A percentile compares a stretch with the other conserved stretches of the same genome.
These are phyloP conservation scores for Microdochium nivale DNA, from an alignment of 2,329 filamentous ascomycete species.

Conservation along the genomic window DNA sequence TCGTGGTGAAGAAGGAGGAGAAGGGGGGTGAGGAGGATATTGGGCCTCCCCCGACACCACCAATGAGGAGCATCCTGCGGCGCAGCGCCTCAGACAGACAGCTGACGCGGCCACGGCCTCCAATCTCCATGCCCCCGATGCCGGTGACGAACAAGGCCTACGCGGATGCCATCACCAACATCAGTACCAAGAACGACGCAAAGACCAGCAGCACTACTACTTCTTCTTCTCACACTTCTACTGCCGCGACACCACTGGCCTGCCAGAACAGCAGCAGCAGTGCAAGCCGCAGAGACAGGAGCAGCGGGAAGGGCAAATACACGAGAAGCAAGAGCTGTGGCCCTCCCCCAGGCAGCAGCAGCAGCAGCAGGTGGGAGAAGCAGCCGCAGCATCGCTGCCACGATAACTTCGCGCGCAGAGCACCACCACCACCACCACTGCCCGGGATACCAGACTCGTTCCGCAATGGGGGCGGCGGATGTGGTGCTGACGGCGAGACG, in stretches of 20 bases:
- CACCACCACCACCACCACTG: background rate
- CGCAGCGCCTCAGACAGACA: background rate
- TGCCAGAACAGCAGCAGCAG: background rate
- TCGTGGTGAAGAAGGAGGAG: no score
- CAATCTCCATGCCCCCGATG: no score
- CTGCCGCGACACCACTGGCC: background rate
- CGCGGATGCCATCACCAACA: background rate
- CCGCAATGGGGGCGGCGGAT: background rate
- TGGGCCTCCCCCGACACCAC: no score
- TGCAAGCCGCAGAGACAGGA: background rate
- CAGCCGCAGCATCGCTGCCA: no score
- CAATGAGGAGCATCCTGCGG: background rate
- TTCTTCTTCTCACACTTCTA: no score
- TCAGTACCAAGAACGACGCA: background rate
- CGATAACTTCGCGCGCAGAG: no score
- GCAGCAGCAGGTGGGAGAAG: no score
- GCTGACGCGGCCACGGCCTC: background rate
- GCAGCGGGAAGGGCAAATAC: no score
- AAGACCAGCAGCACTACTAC: background rate
- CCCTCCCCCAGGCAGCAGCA: no score
- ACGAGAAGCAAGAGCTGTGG: no score
- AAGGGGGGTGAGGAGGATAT: no score
- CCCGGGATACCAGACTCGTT: background rate
- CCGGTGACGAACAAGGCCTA: background rate
- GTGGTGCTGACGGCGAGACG: constrained; percentile 12